Conservation (phyloP, 2,329 filamentous ascomycete species). For the Boeremia exigua region DNA sequence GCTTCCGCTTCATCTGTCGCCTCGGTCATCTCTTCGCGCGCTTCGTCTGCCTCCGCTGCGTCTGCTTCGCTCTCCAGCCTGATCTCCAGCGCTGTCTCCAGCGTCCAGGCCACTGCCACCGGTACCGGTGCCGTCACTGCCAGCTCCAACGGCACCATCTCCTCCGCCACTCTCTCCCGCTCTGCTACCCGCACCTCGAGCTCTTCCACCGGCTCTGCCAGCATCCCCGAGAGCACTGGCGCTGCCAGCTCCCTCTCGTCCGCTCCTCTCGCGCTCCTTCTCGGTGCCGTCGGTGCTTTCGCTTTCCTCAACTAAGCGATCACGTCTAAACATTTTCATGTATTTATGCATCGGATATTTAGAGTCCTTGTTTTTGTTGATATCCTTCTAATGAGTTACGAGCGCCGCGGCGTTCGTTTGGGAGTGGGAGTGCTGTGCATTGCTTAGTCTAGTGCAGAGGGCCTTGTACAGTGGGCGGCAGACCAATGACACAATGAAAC, state of each 20-base stretch:
- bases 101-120: conserved; percentile 33
- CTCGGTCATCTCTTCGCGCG: conserved; percentile 19
- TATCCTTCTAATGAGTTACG: conserved; percentile 25
- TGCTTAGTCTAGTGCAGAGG: conserved; percentile 33
- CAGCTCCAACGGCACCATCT: conserved; percentile 37
- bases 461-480: conserved; percentile 32
- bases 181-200: conserved; percentile 24
- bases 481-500: conserved; percentile 23
- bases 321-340: conserved; percentile 19
- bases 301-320: conserved; percentile 48
- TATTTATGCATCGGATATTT: conserved; percentile 27
- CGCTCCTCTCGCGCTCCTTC: conserved; percentile 28
- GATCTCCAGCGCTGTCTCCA: conserved; percentile 33
- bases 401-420: conserved; percentile 14
- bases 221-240: conserved; percentile 32
- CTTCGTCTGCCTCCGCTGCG: conserved; percentile 25
- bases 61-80: conserved; percentile 39
- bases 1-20: conserved; percentile 28
- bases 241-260: conserved; percentile 47
- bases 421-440: conserved; percentile 26
- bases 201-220: conserved; percentile 19
- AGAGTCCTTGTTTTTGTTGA: conserved; percentile 19
- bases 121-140: conserved; percentile 21
- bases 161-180: conserved; percentile 32
- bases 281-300: conserved; percentile 51